Percentiles rank a stretch among this genome's conserved stretches.
Evolutionary conservation across 192 early-diverging fungal genomes (phyloP).

Genomic region (Podila epigama): DNA sequence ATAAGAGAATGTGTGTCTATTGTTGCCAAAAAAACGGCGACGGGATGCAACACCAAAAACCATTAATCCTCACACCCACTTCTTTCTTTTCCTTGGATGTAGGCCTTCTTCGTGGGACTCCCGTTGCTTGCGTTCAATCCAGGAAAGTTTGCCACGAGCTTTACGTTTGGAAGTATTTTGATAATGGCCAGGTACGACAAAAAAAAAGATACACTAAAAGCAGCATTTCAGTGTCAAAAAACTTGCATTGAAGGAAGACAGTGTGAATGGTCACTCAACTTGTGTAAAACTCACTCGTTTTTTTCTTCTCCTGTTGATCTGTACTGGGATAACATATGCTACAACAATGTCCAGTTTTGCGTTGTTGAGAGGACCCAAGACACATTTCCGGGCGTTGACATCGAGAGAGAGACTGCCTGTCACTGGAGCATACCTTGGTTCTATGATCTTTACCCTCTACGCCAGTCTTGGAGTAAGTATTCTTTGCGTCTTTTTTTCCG

Average conservation of each 20-base stretch:
- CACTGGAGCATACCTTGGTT: constrained; percentile 79
- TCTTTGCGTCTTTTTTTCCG: neutral
- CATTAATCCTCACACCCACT: neutral
- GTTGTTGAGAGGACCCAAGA: constrained; percentile 79
- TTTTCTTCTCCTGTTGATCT: constrained; percentile 20
- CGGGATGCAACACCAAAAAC: neutral
- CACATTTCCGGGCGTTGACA: constrained; percentile 82
- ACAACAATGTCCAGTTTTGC: too few relatives aligned
- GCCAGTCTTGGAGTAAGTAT: constrained; percentile 79
- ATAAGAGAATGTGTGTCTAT: too few relatives aligned
- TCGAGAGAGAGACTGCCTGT: constrained; percentile 83
- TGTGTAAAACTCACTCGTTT: neutral
- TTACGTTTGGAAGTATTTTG: constrained; percentile 71
- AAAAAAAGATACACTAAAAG: neutral
- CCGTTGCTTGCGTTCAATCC: constrained; percentile 70
- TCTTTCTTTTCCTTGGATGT: neutral
- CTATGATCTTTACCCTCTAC: constrained; percentile 86
- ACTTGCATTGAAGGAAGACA: neutral
- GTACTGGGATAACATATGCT: too few relatives aligned
- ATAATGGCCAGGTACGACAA: constrained; percentile 44
- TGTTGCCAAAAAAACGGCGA: too few relatives aligned
- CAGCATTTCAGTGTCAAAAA: neutral
- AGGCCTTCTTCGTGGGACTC: constrained; percentile 64
- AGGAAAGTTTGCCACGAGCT: constrained; percentile 81
- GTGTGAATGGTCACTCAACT: neutral